Conservation (phyloP, 1,139 yeast genomes). For the Yamadazyma blattariae region DNA sequence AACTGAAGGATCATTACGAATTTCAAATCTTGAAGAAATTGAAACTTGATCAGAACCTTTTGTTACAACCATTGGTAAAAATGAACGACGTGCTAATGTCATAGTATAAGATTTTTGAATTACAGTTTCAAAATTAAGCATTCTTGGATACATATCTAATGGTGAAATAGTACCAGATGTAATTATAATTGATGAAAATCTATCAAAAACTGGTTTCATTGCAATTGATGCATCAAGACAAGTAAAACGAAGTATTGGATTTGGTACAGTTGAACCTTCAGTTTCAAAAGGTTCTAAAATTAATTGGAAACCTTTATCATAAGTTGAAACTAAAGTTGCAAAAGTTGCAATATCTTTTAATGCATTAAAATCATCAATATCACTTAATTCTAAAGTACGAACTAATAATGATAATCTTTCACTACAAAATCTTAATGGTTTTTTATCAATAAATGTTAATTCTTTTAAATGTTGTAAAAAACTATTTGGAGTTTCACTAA, state of each 20-base stretch:
- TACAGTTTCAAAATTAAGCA: conserved; percentile 93
- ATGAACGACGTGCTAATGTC: conserved; percentile 91
- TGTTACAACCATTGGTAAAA: conserved; percentile 92
- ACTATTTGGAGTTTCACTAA: conserved; percentile 93
- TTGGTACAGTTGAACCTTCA: conserved; percentile 96
- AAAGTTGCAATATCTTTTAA: conserved; percentile 94
- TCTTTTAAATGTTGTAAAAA: conserved; percentile 91
- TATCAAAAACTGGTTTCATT: conserved; percentile 92
- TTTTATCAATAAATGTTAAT: conserved; percentile 84
- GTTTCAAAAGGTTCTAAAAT: conserved; percentile 96
- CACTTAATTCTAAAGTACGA: conserved; percentile 80
- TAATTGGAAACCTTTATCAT: conserved; percentile 87
- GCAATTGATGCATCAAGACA: conserved; percentile 98
- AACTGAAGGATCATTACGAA: conserved; percentile 95
- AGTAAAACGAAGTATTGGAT: conserved; percentile 91
- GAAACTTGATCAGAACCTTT: conserved; percentile 98
- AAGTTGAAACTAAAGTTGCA: conserved; percentile 93
- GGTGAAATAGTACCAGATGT: conserved; percentile 99
- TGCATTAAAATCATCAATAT: conserved; percentile 90
- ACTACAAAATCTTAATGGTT: conserved; percentile 88
- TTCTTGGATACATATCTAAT: conserved; percentile 96
- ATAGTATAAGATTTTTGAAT: conserved; percentile 92
- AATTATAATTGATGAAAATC: conserved; percentile 89
- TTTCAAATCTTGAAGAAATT: conserved; percentile 92
- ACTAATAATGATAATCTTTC: conserved; percentile 87